Base-by-base conservation (phyloP, 2,329 filamentous ascomycete genomes). In the Colletotrichum sp. region DNA sequence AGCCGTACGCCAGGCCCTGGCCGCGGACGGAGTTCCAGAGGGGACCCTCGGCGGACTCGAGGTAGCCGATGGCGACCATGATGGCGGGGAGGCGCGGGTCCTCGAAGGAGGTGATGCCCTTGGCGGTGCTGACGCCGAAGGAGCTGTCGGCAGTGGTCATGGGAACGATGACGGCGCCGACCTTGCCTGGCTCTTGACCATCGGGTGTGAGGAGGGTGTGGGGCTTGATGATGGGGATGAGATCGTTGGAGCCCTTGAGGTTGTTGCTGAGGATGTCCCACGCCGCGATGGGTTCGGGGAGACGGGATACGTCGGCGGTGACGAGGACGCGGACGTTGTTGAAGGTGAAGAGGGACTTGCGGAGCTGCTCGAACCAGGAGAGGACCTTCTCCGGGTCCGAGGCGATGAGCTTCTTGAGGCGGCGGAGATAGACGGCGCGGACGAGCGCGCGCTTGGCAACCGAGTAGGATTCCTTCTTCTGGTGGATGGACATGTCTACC, bases 131-230 rank as follows among this genome's bases (percentile, higher is more conserved):
- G 76, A 96, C 91, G 28, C 93, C 94, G 86, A 95, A 99, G 2
- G 96, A 98, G 59, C 95, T 98, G 86, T 99, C 97, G 68, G 98
- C 94, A 1, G 96, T 94, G 1, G 95, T 92, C 93, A 99, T 97
- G 18, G 97, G 96, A 26, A 99, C 91, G 70, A 99, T 91, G 79
- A 95, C 94, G 36, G 93, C 92, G 36, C 92, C 92, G 44, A 94
- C 89, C 7, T 92, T 91, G 16, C 97, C 97, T 1, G 96, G 94
- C 8, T 91, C 92, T 69, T 90, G 90, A 18, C 96, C 97, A 71
- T 95, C 92, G 0, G 92, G 88, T 78, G 92, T 98, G 71, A 98
- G 92, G n/a, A 95, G 89, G 52, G 92, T 90, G 68, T 91, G 89
- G 10, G 93, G 91, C 78, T 93, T 91, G 75, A 94, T 92, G 65